Conservation (phyloP, 2,329 filamentous ascomycete genomes). For the Fusarium heterosporum region DNA sequence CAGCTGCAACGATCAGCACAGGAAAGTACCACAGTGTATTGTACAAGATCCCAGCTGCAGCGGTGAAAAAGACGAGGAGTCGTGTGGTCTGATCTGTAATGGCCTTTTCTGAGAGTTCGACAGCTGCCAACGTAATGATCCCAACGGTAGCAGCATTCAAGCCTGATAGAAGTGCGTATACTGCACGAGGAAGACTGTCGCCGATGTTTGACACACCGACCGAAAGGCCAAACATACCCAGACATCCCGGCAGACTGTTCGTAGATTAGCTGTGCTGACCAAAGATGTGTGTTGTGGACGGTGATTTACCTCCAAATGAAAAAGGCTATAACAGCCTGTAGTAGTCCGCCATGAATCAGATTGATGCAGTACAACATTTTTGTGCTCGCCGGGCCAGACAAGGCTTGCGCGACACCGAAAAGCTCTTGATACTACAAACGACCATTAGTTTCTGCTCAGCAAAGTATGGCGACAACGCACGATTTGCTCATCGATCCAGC, state of each 20-base stretch:
- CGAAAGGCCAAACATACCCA: slow-evolving; percentile 76
- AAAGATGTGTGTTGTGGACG: slow-evolving; percentile 46
- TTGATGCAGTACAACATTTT: slow-evolving; percentile 79
- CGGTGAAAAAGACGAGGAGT: slow-evolving; percentile 72
- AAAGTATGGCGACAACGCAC: slow-evolving; percentile 50
- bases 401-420: slow-evolving; percentile 75
- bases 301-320: slow-evolving; percentile 69
- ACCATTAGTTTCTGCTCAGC: background rate
- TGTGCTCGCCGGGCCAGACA: slow-evolving; percentile 75
- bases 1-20: slow-evolving; percentile 52
- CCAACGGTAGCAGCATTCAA: slow-evolving; percentile 79
- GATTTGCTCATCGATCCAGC: slow-evolving; percentile 77
- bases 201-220: slow-evolving; percentile 72
- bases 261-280: slow-evolving; percentile 42
- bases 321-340: slow-evolving; percentile 69
- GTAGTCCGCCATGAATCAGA: slow-evolving; percentile 70
- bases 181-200: slow-evolving; percentile 68
- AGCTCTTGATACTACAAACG: slow-evolving; percentile 73
- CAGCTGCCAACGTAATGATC: slow-evolving; percentile 76
- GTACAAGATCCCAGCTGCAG: slow-evolving; percentile 74
- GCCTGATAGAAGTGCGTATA: slow-evolving; percentile 77
- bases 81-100: slow-evolving; percentile 74
- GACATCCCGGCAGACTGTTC: slow-evolving; percentile 70
- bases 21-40: slow-evolving; percentile 83
- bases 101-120: slow-evolving; percentile 74